phyloP scores from a whole-genome alignment of 352 stramenopile genomes.

The Pythium vanterpoolii region DNA sequence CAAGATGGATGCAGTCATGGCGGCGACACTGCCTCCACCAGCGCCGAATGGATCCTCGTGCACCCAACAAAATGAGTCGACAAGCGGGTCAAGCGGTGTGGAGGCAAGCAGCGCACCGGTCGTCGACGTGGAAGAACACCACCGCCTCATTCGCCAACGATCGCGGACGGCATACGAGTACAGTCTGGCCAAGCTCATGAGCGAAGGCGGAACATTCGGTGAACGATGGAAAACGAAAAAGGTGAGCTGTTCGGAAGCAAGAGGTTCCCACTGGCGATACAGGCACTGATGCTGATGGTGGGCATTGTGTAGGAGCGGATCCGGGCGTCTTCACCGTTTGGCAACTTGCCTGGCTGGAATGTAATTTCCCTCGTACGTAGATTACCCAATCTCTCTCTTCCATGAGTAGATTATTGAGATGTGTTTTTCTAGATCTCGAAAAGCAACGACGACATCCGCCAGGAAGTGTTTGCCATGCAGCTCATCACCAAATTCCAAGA shows the following conservation, averaged over 20 bases:
- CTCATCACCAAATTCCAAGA: conserved; percentile 94
- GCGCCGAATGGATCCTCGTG: neutral
- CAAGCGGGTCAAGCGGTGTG: neutral
- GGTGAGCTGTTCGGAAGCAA: conserved; percentile 22
- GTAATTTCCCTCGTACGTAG: conserved; percentile 87
- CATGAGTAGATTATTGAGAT: neutral
- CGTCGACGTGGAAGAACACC: conserved; percentile 20
- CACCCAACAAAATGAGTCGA: no score
- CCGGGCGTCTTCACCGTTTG: conserved; percentile 80
- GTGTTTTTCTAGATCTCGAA: conserved; percentile 65
- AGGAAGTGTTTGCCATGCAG: conserved; percentile 97
- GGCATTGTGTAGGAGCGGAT: conserved; percentile 60
- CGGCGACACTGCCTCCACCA: neutral
- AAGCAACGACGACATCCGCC: conserved; percentile 96
- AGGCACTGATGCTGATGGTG: neutral
- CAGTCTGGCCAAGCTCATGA: conserved; percentile 61
- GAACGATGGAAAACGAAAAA: conserved; percentile 95
- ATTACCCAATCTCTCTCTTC: no score
- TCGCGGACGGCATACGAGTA: conserved; percentile 68
- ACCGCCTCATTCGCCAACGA: conserved; percentile 44
- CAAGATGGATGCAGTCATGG: conserved; percentile 1
- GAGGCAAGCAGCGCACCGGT: neutral
- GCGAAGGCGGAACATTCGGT: conserved; percentile 73
- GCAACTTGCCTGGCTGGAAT: conserved; percentile 88
- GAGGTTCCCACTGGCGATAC: no score